phyloP scores from a whole-genome alignment of 148 eudicot genomes.

The Nepenthes gracilis region DNA sequence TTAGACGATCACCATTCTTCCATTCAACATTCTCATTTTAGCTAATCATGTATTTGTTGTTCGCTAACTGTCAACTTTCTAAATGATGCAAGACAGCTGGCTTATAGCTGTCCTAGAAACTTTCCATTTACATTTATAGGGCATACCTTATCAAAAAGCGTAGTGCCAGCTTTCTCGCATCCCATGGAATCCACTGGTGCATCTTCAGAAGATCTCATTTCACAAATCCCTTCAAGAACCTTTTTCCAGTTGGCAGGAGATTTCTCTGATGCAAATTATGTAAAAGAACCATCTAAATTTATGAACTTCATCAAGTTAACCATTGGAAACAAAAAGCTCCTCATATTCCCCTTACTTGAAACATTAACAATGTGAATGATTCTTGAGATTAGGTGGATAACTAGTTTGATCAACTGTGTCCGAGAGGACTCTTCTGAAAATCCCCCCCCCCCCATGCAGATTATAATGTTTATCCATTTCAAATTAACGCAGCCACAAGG shows the following conservation, averaged over 20 bases:
- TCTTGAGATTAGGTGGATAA: no score
- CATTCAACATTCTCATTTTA: not conserved
- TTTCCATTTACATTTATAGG: constrained; percentile 1
- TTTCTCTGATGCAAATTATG: constrained; percentile 20
- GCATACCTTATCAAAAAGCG: constrained; percentile 74
- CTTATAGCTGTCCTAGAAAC: not conserved
- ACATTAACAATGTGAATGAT: no score
- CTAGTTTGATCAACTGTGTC: no score
- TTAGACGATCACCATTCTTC: no score
- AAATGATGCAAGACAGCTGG: not conserved
- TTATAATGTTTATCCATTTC: no score
- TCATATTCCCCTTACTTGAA: no score
- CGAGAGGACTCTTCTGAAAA: no score
- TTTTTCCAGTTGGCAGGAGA: constrained; percentile 62
- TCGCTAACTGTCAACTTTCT: no score
- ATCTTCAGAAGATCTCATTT: constrained; percentile 77
- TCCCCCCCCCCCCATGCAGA: no score
- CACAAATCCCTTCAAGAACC: constrained; percentile 68
- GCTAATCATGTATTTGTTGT: not conserved
- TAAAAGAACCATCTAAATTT: not conserved
- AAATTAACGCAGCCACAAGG: no score
- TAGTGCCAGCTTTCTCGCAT: constrained; percentile 77
- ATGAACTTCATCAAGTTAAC: no score
- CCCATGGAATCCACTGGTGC: constrained; percentile 94
- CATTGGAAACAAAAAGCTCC: no score